A percentile compares a stretch with the other conserved stretches of the same genome.
Conservation (phyloP, 352 stramenopile species). For the Bremia lactucae region DNA sequence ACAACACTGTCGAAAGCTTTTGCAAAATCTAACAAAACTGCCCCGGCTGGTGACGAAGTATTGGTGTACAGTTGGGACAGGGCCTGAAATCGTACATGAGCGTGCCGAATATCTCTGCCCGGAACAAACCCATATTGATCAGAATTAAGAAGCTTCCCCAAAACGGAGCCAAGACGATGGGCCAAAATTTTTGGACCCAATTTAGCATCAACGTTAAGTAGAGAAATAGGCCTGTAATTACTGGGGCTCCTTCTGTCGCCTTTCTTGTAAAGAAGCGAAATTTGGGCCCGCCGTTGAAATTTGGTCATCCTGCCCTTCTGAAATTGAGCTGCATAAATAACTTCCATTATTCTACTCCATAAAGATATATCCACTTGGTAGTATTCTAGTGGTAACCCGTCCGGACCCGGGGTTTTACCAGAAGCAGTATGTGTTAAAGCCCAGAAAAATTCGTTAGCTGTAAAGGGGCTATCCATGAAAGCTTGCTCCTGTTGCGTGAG, state of each 20-base stretch:
- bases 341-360: not conserved
- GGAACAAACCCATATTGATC: too few relatives aligned
- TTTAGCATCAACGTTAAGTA: too few relatives aligned
- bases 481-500: too few relatives aligned
- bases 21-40: not conserved
- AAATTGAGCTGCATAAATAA: not conserved
- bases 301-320: not conserved
- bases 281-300: not conserved
- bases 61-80: not conserved
- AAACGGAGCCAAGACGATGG: too few relatives aligned
- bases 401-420: not conserved
- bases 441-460: not conserved
- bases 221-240: not conserved
- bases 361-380: not conserved
- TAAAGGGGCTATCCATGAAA: not conserved
- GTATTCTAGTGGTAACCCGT: not conserved
- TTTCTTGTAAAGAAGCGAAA: not conserved
- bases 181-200: too few relatives aligned
- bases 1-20: not conserved
- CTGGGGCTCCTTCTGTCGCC: not conserved
- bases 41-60: not conserved
- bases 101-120: too few relatives aligned
- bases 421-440: not conserved
- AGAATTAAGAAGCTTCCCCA: not conserved
- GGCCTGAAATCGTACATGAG: not conserved